Evolutionary conservation across 2,329 filamentous ascomycete species (phyloP).

Genomic region (Coniochaeta sp.): DNA sequence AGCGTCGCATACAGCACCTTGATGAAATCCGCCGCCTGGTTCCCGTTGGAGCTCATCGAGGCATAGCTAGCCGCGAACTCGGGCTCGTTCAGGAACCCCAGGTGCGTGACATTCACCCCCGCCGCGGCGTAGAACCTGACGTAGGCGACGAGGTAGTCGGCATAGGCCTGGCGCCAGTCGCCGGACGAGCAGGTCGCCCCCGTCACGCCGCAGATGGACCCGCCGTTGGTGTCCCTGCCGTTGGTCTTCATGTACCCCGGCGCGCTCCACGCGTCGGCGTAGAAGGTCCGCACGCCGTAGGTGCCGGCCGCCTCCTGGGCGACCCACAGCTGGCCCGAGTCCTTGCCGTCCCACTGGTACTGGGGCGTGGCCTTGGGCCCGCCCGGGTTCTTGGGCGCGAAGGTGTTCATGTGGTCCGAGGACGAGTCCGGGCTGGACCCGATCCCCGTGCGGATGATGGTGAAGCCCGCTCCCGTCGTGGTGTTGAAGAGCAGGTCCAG

Average conservation of each 20-base stretch:
- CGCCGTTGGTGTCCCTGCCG: constrained; percentile 22
- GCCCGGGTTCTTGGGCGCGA: constrained; percentile 36
- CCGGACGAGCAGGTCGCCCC: constrained; percentile 28
- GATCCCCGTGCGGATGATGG: constrained; percentile 37
- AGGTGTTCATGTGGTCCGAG: constrained; percentile 27
- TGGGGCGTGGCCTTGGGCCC: constrained; percentile 28
- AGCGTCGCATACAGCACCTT: constrained; percentile 35
- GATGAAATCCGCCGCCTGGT: constrained; percentile 50
- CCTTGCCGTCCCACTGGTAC: constrained; percentile 38
- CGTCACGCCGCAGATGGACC: constrained; percentile 26
- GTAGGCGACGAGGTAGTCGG: constrained; percentile 39
- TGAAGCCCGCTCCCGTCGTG: constrained; percentile 33
- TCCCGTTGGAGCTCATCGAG: constrained; percentile 65
- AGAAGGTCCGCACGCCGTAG: constrained; percentile 29
- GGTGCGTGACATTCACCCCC: constrained; percentile 34
- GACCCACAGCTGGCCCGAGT: constrained; percentile 43
- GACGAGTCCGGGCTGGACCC: constrained; percentile 31
- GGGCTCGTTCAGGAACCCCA: constrained; percentile 41
- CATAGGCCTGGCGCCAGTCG: constrained; percentile 40
- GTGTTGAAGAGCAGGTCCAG: constrained; percentile 37
- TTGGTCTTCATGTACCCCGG: constrained; percentile 42
- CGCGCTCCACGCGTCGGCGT: constrained; percentile 37
- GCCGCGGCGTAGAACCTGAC: constrained; percentile 35
- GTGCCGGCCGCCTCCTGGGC: constrained; percentile 34
- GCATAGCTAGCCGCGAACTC: constrained; percentile 31